Evolutionary conservation across 352 stramenopile genomes (phyloP).

Genomic region (Phytophthora lateralis): DNA sequence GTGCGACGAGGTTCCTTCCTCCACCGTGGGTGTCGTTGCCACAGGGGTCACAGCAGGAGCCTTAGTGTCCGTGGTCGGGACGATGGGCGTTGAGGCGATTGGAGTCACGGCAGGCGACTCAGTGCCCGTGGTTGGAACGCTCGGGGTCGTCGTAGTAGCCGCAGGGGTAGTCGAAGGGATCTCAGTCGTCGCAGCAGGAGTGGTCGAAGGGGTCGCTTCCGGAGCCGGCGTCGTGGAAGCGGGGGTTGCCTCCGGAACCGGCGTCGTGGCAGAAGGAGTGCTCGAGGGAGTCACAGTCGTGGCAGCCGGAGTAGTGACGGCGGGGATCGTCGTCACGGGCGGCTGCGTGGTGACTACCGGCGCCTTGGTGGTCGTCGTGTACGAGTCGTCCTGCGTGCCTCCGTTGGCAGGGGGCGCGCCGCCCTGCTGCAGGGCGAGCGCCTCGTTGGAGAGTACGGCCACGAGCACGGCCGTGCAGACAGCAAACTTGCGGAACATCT

Average conservation of each 20-base stretch:
- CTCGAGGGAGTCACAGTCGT: not conserved
- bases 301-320: conserved; percentile 7
- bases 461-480: conserved; percentile 48
- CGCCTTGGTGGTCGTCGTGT: conserved; percentile 24
- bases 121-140: not conserved
- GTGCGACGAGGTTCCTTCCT: conserved; percentile 22
- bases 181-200: not conserved
- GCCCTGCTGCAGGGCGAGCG: conserved; percentile 27
- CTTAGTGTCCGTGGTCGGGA: conserved; percentile 15
- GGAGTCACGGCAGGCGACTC: conserved; percentile 6
- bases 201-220: not conserved
- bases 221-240: conserved; percentile 1
- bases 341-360: conserved; percentile 24
- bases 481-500: conserved; percentile 48
- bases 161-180: not conserved
- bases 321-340: not conserved
- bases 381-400: conserved; percentile 26
- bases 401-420: conserved; percentile 14
- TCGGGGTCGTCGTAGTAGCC: conserved; percentile 1
- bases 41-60: conserved; percentile 1
- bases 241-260: not conserved
- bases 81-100: conserved; percentile 7
- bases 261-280: conserved; percentile 5
- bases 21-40: conserved; percentile 6
- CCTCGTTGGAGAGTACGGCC: conserved; percentile 48